phyloP scores from a whole-genome alignment of 139 green algal species.

The Volvox africanus region DNA sequence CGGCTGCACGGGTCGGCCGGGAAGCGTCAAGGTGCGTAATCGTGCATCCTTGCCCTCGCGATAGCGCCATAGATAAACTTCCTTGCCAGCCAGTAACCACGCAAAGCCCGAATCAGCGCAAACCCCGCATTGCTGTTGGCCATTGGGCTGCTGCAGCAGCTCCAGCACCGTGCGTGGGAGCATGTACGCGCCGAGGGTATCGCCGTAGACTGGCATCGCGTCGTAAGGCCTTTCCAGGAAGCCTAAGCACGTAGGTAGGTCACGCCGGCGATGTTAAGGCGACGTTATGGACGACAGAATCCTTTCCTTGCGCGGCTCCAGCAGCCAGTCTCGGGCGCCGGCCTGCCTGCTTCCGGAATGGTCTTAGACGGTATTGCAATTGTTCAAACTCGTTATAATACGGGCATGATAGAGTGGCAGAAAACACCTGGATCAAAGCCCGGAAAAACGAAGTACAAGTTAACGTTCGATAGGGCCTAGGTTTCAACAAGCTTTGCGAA shows the following conservation, averaged over 20 bases:
- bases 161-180: slow-evolving; percentile 38
- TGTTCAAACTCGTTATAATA: too few relatives aligned
- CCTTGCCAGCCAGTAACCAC: slow-evolving; percentile 22
- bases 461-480: too few relatives aligned
- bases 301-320: too few relatives aligned
- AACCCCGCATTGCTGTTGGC: slow-evolving; percentile 29
- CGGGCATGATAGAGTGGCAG: too few relatives aligned
- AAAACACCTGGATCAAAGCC: too few relatives aligned
- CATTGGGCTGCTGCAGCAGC: slow-evolving; percentile 37
- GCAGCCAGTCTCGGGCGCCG: too few relatives aligned
- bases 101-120: slow-evolving; percentile 16
- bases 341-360: too few relatives aligned
- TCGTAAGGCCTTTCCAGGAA: background rate
- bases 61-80: slow-evolving; percentile 48
- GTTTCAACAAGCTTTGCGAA: too few relatives aligned
- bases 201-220: slow-evolving; percentile 42
- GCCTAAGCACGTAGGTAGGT: background rate
- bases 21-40: slow-evolving; percentile 26
- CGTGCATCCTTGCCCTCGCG: slow-evolving; percentile 47
- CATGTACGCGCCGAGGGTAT: slow-evolving; percentile 39
- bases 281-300: background rate
- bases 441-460: too few relatives aligned
- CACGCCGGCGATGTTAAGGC: background rate
- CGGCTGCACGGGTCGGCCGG: background rate
- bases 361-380: too few relatives aligned